phyloP scores from a whole-genome alignment of 2,329 filamentous ascomycete genomes.

The Mycogone perniciosa region DNA sequence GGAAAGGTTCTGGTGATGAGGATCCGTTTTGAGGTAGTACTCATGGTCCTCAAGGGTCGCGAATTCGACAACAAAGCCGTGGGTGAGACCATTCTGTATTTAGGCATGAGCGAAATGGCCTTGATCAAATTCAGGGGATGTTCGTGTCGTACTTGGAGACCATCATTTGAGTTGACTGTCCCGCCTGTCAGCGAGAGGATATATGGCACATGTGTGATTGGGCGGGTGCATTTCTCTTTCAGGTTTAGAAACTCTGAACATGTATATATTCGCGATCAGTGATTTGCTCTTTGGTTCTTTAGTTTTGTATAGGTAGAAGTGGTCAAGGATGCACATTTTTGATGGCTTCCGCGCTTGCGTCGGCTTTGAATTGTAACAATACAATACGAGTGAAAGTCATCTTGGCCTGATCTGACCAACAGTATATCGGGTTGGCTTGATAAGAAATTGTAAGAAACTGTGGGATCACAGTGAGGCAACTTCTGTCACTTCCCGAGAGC shows the following conservation, averaged over 20 bases:
- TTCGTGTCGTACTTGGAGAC: background rate
- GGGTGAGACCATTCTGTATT: background rate
- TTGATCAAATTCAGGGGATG: background rate
- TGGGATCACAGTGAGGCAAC: too few relatives aligned
- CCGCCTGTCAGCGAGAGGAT: background rate
- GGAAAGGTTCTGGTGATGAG: background rate
- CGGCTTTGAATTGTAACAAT: slow-evolving; percentile 58
- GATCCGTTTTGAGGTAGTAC: background rate
- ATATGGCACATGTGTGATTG: background rate
- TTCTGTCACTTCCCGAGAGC: too few relatives aligned
- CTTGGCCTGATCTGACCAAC: background rate
- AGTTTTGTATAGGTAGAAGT: background rate
- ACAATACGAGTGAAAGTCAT: slow-evolving; percentile 57
- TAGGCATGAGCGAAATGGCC: background rate
- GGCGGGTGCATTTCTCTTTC: background rate
- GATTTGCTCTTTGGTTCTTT: background rate
- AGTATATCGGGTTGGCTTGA: too few relatives aligned
- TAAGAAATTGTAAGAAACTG: too few relatives aligned
- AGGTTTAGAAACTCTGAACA: background rate
- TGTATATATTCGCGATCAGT: slow-evolving; percentile 37
- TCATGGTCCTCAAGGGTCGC: background rate
- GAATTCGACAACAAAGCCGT: background rate
- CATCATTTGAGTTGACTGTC: background rate
- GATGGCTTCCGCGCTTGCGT: slow-evolving; percentile 41
- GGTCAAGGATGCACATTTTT: slow-evolving; percentile 30